phyloP scores from a whole-genome alignment of 371 early-diverging fungal species.

The Dinochytrium kinnereticum region DNA sequence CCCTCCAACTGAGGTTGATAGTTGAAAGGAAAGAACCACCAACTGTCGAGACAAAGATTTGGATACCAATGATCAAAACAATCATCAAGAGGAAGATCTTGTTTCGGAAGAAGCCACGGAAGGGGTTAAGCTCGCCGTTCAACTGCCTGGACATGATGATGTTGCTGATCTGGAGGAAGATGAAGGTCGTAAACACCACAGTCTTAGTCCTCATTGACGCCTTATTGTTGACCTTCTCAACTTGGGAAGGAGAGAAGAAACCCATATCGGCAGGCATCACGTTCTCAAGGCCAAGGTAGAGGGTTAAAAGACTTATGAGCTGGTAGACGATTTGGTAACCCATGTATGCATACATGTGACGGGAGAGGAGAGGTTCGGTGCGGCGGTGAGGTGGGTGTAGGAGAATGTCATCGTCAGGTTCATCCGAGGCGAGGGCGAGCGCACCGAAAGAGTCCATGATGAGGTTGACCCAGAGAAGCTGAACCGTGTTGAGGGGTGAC shows the following conservation, averaged over 20 bases:
- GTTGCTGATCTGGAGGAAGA: constrained; percentile 87
- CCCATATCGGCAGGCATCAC: neutral
- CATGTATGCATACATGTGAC: neutral
- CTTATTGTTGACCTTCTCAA: neutral
- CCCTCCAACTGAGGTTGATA: constrained; percentile 60
- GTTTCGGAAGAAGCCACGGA: constrained; percentile 79
- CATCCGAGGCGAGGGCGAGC: too few species aligned
- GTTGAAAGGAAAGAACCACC: constrained; percentile 87
- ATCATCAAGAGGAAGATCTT: constrained; percentile 78
- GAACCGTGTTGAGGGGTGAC: constrained; percentile 52
- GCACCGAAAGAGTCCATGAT: constrained; percentile 89
- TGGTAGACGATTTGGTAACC: neutral
- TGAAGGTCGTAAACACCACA: constrained; percentile 93
- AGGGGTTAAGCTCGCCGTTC: constrained; percentile 77
- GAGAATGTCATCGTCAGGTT: too few species aligned
- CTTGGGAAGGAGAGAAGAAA: neutral
- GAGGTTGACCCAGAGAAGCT: constrained; percentile 75
- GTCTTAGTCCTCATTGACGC: constrained; percentile 66
- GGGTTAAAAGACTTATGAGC: neutral
- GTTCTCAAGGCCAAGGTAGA: neutral
- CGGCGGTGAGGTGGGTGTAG: too few species aligned
- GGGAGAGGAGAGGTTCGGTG: too few species aligned
- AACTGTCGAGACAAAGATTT: constrained; percentile 81
- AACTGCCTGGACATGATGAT: constrained; percentile 54
- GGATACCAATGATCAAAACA: constrained; percentile 70